Evolutionary conservation across 352 stramenopile genomes (phyloP), one percentile per base, ranked within the genome.

Genomic region (Nothophytophthora sp.): DNA sequence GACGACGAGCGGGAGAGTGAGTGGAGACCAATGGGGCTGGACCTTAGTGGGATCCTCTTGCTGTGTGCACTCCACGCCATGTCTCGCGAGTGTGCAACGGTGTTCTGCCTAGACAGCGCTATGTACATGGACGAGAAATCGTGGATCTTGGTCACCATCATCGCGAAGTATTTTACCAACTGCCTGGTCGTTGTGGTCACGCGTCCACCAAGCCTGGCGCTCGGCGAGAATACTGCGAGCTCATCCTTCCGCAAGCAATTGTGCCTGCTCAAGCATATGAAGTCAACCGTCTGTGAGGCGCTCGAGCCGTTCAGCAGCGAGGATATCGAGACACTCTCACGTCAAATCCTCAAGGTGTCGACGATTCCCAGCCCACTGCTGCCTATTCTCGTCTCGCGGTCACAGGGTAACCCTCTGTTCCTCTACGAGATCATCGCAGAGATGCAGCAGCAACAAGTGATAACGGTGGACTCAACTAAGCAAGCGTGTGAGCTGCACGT

Each of bases 51-150:
- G 3, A 86, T 93, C 38, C 52, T 95, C 6, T 42, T 95, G 37
- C 67, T 95, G 1, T 93, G 78, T 45, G 79, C 76, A 7, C 63
- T 95, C 8, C 71, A 93, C 27, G 83, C 81, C 3, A 87, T 95
- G 52, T 90, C 81, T 2, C 82, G 83, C 8, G 66, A 88, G 22
- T 64, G 70, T 12, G 67, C 69, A 9, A 87, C 80, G 0, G 62
- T 95, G 1, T 86, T 95, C 34, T 91, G 76, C 34, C 71, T 95
- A 28, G 85, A 95, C 51, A 92, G 79, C 40, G 85, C 85, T 13
- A 93, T 92, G 82, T 81, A 91, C 49, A 92, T 93, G 81, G 85
- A 95, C 45, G 81, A 86, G 44, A 88, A 90, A 60, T 92, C 79
- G 28, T 95, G 85, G 85, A 75, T 79, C 23, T 47, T 95, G n/a